phyloP scores from a whole-genome alignment of 2,329 filamentous ascomycete genomes.

The Shiraia bambusicola region DNA sequence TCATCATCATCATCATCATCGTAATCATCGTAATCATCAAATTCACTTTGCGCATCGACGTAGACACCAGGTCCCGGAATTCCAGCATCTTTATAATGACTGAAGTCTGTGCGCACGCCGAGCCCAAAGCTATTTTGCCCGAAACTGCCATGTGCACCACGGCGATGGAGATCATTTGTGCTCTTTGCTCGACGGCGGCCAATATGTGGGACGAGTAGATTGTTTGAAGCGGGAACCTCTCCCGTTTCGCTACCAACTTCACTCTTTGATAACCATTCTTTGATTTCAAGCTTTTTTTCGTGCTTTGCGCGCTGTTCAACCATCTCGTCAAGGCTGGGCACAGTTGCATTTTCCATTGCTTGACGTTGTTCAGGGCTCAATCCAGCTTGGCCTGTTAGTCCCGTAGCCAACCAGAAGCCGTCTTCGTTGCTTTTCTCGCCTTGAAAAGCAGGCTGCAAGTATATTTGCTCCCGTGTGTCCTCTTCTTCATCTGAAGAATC shows the following conservation, averaged over 20 bases:
- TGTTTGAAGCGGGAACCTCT: conserved; percentile 36
- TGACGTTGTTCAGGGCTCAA: conserved; percentile 51
- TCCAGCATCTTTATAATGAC: conserved; percentile 39
- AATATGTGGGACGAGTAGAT: conserved; percentile 29
- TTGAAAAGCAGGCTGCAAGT: conserved; percentile 33
- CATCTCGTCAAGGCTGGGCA: conserved; percentile 55
- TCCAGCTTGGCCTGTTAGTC: conserved; percentile 47
- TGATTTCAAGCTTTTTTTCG: conserved; percentile 57
- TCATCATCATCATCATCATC: conserved; percentile 40
- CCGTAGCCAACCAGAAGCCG: conserved; percentile 50
- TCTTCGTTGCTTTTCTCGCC: conserved; percentile 44
- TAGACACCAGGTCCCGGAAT: conserved; percentile 56
- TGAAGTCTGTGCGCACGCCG: conserved; percentile 35
- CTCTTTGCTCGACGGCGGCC: conserved; percentile 52
- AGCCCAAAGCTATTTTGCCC: conserved; percentile 31
- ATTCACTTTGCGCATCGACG: conserved; percentile 43
- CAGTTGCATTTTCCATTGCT: conserved; percentile 43
- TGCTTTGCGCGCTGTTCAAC: conserved; percentile 49
- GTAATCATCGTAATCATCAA: conserved; percentile 39
- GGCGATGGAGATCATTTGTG: conserved; percentile 42
- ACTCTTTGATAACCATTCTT: conserved; percentile 53
- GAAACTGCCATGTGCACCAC: conserved; percentile 22
- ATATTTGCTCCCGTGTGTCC: conserved; percentile 22
- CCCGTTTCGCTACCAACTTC: conserved; percentile 52
- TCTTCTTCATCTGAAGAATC: conserved; percentile 39